Percentiles rank a stretch among this genome's conserved stretches.
These are phyloP conservation scores for Tolypocladium endophyticum DNA, from an alignment of 2,329 filamentous ascomycete genomes.

Conservation along the genomic window DNA sequence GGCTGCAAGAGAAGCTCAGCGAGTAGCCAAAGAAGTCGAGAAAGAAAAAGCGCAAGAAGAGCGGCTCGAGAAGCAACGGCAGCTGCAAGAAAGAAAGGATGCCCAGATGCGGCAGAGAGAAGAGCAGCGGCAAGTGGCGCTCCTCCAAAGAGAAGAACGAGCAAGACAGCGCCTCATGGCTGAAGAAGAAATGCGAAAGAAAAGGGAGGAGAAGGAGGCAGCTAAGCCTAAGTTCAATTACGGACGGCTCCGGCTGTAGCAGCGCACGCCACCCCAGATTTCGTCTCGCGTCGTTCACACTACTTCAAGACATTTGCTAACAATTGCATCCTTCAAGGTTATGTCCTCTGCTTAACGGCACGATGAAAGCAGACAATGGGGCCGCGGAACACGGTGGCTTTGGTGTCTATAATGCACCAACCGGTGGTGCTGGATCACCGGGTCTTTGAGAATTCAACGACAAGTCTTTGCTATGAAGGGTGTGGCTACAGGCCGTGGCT, in stretches of 20 bases:
- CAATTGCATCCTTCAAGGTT: constrained; percentile 37
- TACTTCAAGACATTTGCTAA: constrained; percentile 6
- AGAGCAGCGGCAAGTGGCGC: constrained; percentile 7
- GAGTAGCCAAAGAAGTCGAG: constrained; percentile 1
- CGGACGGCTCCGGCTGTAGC: constrained; percentile 10
- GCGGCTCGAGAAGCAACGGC: constrained; percentile 2
- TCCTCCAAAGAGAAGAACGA: constrained; percentile 3
- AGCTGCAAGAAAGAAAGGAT: constrained; percentile 3
- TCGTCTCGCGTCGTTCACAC: background rate
- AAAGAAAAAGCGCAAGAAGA: constrained; percentile 1
- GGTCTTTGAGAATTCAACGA: background rate
- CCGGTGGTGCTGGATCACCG: constrained; percentile 23
- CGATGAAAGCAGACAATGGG: constrained; percentile 52
- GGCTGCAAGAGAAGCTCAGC: constrained; percentile 1
- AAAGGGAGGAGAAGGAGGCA: constrained; percentile 9
- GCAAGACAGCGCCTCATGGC: constrained; percentile 2
- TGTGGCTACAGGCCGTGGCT: background rate
- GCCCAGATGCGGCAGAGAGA: constrained; percentile 6
- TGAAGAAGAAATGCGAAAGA: constrained; percentile 6
- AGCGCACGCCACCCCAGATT: constrained; percentile 2
- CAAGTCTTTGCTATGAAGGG: background rate
- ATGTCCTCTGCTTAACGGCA: constrained; percentile 78
- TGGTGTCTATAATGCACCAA: constrained; percentile 39
- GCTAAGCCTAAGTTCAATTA: constrained; percentile 11
- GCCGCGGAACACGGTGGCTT: constrained; percentile 48